Conservation (phyloP, 1,284 basidiomycete species). For the Cutaneotrichosporon sp. region DNA sequence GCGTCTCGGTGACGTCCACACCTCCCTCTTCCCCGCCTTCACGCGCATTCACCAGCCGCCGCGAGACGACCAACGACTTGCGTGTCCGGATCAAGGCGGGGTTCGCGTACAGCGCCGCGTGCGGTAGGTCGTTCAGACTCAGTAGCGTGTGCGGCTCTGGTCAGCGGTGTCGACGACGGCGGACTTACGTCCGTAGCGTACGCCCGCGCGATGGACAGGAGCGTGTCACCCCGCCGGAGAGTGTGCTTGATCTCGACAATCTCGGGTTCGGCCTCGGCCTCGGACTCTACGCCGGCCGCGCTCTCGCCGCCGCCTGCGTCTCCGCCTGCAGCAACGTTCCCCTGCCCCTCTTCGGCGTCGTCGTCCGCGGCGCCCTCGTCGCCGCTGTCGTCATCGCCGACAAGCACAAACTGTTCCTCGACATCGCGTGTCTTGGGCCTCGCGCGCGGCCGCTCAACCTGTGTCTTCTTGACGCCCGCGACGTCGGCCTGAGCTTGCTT, state of each 20-base stretch:
- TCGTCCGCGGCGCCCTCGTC: neutral
- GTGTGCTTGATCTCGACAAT: slow-evolving; percentile 33
- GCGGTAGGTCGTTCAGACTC: slow-evolving; percentile 30
- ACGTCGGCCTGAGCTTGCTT: slow-evolving; percentile 12
- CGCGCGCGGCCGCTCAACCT: neutral
- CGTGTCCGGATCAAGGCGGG: slow-evolving; percentile 23
- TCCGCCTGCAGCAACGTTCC: neutral
- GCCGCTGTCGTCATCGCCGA: slow-evolving; percentile 13
- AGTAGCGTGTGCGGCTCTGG: slow-evolving; percentile 32
- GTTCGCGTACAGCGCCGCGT: slow-evolving; percentile 19
- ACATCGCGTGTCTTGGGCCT: neutral
- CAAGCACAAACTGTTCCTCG: slow-evolving; percentile 5
- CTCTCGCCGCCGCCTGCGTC: neutral
- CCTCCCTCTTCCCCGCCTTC: neutral
- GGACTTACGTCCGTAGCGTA: slow-evolving; percentile 39
- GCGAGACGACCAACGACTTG: slow-evolving; percentile 10
- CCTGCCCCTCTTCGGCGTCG: neutral
- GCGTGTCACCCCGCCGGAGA: slow-evolving; percentile 26
- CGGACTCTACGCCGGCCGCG: neutral
- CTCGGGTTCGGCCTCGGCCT: slow-evolving; percentile 19
- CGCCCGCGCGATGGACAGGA: slow-evolving; percentile 28
- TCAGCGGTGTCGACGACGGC: slow-evolving; percentile 14
- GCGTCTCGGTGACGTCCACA: slow-evolving; percentile 12
- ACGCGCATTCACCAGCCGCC: slow-evolving; percentile 8
- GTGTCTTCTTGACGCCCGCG: neutral